A percentile compares a stretch with the other conserved stretches of the same genome.
Conservation (phyloP, 2,329 filamentous ascomycete genomes). For the Fusarium virguliforme region DNA sequence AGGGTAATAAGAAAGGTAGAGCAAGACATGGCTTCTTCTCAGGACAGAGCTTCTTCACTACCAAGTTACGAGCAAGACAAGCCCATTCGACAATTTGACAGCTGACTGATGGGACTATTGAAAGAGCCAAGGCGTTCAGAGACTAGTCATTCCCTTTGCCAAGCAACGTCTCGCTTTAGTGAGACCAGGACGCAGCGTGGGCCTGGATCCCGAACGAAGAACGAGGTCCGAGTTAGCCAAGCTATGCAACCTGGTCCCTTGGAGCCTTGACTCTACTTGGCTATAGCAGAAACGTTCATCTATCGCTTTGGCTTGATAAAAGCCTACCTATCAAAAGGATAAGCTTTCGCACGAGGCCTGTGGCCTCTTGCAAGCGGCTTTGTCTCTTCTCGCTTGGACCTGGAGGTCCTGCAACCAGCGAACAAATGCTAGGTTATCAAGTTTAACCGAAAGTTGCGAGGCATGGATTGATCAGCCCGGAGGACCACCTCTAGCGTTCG, state of each 20-base stretch:
- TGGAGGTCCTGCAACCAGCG: not conserved
- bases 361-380: not conserved
- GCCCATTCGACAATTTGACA: not conserved
- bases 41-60: too few species aligned
- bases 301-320: not conserved
- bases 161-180: not conserved
- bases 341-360: not conserved
- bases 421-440: not conserved
- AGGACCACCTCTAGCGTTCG: not conserved
- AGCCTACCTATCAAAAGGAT: too few species aligned
- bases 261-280: too few species aligned
- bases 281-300: too few species aligned
- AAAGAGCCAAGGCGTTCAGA: not conserved
- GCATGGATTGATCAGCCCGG: not conserved
- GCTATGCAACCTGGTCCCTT: too few species aligned
- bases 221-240: not conserved
- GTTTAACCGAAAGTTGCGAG: not conserved
- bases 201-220: not conserved
- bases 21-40: not conserved
- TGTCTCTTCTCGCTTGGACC: not conserved
- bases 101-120: not conserved
- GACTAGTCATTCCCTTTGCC: not conserved
- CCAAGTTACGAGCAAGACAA: not conserved
- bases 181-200: not conserved
- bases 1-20: not conserved